These are phyloP conservation scores for Spinellus fusiger DNA, from an alignment of 192 early-diverging fungal genomes.

Conservation along the genomic window DNA sequence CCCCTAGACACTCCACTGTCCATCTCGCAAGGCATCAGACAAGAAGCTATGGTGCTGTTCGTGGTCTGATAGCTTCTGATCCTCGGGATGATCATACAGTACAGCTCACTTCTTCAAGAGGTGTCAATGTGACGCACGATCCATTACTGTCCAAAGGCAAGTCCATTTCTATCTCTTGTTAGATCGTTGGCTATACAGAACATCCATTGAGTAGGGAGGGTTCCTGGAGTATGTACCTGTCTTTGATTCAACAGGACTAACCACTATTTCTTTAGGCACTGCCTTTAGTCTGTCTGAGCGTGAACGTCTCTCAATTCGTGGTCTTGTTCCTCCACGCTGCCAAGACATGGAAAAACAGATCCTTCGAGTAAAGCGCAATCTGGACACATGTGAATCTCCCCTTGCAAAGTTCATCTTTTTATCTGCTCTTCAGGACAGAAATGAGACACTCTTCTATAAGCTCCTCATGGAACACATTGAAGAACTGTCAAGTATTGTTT, in stretches of 20 bases:
- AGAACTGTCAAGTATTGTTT: constrained; percentile 48
- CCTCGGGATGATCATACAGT: constrained; percentile 31
- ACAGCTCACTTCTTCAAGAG: constrained; percentile 23
- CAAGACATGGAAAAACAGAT: constrained; percentile 55
- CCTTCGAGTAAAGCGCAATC: constrained; percentile 44
- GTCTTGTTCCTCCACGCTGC: constrained; percentile 44
- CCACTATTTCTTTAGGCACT: constrained; percentile 22
- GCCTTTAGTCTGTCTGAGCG: constrained; percentile 46
- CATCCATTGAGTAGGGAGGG: background rate
- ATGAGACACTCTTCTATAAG: constrained; percentile 48
- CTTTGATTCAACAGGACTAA: background rate
- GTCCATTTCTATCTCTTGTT: background rate
- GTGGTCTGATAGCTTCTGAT: constrained; percentile 12
- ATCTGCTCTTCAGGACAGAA: constrained; percentile 48
- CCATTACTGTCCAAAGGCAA: constrained; percentile 46
- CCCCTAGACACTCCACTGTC: background rate
- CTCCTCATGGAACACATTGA: constrained; percentile 44
- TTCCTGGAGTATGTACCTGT: no score
- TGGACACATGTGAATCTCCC: constrained; percentile 41
- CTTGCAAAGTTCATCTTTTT: constrained; percentile 49
- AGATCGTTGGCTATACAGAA: background rate
- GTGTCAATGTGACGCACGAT: constrained; percentile 47
- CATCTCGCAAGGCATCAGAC: background rate
- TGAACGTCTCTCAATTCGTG: constrained; percentile 47
- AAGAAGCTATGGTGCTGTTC: constrained; percentile 6